A percentile compares a stretch with the other conserved stretches of the same genome.
Evolutionary conservation across 352 stramenopile genomes (phyloP).

Genomic region (Phytopythium boreale): DNA sequence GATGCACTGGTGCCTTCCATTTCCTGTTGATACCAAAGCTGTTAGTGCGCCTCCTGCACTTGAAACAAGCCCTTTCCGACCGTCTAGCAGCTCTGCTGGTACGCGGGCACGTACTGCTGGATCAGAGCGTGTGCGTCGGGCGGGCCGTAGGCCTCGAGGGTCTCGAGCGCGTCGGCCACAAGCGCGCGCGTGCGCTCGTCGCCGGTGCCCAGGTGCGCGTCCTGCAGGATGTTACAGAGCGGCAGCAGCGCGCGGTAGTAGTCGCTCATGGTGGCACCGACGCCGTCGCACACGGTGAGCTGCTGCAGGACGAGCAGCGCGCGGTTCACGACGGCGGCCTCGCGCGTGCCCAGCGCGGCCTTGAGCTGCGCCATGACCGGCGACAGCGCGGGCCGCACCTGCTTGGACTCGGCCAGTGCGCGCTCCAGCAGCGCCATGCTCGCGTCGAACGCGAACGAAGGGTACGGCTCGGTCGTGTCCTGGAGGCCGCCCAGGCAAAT

Average conservation of each 20-base stretch:
- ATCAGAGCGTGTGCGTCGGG: constrained; percentile 68
- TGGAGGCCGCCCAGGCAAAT: constrained; percentile 76
- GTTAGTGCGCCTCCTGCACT: too few relatives aligned
- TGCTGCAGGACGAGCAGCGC: constrained; percentile 72
- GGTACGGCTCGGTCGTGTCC: constrained; percentile 68
- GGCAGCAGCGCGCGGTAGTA: constrained; percentile 74
- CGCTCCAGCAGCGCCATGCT: constrained; percentile 62
- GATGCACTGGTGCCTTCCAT: not conserved
- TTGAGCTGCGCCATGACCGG: constrained; percentile 66
- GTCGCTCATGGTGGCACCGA: constrained; percentile 57
- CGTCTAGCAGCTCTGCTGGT: constrained; percentile 40
- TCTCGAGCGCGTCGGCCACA: constrained; percentile 65
- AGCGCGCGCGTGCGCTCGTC: constrained; percentile 56
- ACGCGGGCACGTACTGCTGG: constrained; percentile 75
- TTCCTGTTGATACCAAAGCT: not conserved
- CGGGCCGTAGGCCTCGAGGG: constrained; percentile 64
- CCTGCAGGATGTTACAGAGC: constrained; percentile 81
- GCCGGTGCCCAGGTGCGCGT: constrained; percentile 70
- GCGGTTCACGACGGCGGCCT: constrained; percentile 64
- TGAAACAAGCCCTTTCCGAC: not conserved
- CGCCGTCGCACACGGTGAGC: constrained; percentile 61
- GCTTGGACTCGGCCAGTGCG: constrained; percentile 33
- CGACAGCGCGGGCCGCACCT: constrained; percentile 46
- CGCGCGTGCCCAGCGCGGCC: constrained; percentile 52
- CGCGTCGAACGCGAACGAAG: constrained; percentile 67